Evolutionary conservation across 73 alveolate genomes (phyloP), one percentile per base, ranked within the genome.

Genomic region (Paramecium sexaurelia): DNA sequence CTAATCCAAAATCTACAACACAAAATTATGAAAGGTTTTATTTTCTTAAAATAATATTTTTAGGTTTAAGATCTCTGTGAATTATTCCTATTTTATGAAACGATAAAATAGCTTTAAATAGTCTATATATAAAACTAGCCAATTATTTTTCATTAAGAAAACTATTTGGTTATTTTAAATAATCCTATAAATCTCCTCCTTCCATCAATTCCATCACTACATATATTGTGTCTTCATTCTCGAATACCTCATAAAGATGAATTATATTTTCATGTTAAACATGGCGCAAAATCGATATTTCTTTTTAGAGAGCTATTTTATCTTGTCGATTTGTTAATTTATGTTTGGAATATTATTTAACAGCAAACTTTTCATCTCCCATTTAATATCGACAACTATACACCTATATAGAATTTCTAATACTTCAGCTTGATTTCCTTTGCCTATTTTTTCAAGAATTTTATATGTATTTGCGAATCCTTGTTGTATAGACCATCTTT

Each of bases 31-130:
- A 84, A 2, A 29, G 27, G 51, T 37, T 47, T 45, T 24, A 55
- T 22, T 33, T 55, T 9, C 61, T 51, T 29, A 91, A 29, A 17
- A 55, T 20, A 1, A 91, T 47, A 55, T 91, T 91, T 55, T 91
- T 66, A 35, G 78, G 95, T 45, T 91, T 91, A 10, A 91, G 35
- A 45, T 91, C 95, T 2, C 95, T 85, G 29, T 91, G 95, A 11
- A 91, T 55, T 6, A 91, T 47, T 1, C 55, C 66, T 6, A 45
- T 20, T 17, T 37, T 19, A 84, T 82, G 95, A 22, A 88, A 51
- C 17, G 67, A 51, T 20, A 51, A 51, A 51, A 51, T 51, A 17
- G 67, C 67, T 20, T 51, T 51, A 51, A 51, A 51, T 51, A 51
- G 67, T 51, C 67, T 51, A 51, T 51, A 51, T 17, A 51, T 51